Percentiles rank a stretch among this genome's conserved stretches.
Evolutionary conservation across 2,329 filamentous ascomycete genomes (phyloP).

Genomic region (Ophiostoma sp.): DNA sequence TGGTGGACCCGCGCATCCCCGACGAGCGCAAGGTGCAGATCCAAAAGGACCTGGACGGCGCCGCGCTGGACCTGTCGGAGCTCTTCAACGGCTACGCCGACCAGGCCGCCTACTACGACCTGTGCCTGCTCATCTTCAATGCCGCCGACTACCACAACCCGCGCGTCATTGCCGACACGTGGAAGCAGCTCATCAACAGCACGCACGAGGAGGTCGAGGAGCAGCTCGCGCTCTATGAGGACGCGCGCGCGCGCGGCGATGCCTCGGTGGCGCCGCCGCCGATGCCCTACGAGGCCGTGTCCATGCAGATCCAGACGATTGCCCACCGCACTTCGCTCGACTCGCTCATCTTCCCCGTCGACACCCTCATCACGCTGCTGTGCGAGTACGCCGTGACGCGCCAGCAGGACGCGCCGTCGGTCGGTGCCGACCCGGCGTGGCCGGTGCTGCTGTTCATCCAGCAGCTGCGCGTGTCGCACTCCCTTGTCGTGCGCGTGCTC

Average conservation of each 20-base stretch:
- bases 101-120: constrained; percentile 80
- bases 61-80: constrained; percentile 69
- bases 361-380: constrained; percentile 55
- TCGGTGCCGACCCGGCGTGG: constrained; percentile 54
- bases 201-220: constrained; percentile 56
- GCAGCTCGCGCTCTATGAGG: constrained; percentile 37
- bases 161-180: constrained; percentile 76
- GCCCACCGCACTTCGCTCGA: constrained; percentile 60
- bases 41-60: constrained; percentile 65
- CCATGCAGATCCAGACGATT: constrained; percentile 58
- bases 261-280: constrained; percentile 36
- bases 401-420: constrained; percentile 52
- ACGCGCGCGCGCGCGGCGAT: constrained; percentile 33
- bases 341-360: constrained; percentile 61
- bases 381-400: constrained; percentile 58
- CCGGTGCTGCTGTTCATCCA: constrained; percentile 52
- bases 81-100: constrained; percentile 93
- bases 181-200: constrained; percentile 73
- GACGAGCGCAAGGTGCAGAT: constrained; percentile 60
- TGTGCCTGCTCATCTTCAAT: constrained; percentile 89
- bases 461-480: constrained; percentile 51
- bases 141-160: constrained; percentile 85
- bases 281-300: constrained; percentile 65
- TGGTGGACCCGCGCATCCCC: constrained; percentile 64
- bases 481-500: constrained; percentile 51